Evolutionary conservation across 164 flowering plant genomes (phyloP), one percentile per base, ranked within the genome.

Genomic region (Vitis labrusca): DNA sequence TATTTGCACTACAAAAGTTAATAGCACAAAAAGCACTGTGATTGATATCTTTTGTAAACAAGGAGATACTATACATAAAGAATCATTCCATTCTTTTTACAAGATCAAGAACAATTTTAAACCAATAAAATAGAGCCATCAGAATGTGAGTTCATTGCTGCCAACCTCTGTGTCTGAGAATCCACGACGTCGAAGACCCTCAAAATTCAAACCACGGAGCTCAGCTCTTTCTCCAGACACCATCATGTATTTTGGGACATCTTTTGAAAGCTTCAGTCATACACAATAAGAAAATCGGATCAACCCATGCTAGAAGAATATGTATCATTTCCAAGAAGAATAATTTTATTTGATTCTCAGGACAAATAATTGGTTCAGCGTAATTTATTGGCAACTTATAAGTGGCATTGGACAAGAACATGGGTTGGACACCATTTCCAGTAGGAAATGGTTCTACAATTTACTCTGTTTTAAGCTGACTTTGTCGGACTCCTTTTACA

Each of bases 191-290:
- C 89, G 86, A 49, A 95, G 92, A 68, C 99, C 98, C 81, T 90
- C 97, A 62, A 89, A 66, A 83, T 95, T 93, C 72, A 93, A 74
- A 59, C 99, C 98, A 52, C 97, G 92, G 19, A 93, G 85, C 71
- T 93, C 91, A 72, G 97, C 93, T 84, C 97, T 90, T 59, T 90
- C 93, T 62, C 99, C 98, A 75, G 92, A 67, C 60, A 91, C 98
- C 94, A 88, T 85, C 83, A 80, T 83, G 79, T 91, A 95, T 80
- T 74, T 90, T 16, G 99, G 99, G 65, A 95, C 97, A 82, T 93
- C 98, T 81, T 91, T 97, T 66, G 98, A 78, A 66, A 92, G 86
- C 98, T 95, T 69, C 16, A 66, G 49, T 59, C 54, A 64, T 15
- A 60, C 0, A 30, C 30, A 3, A 37, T 50, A 56, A 13, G n/a